phyloP scores from a whole-genome alignment of 225 moss, liverwort and hornwort species.

The Sphagnum tenellum region DNA sequence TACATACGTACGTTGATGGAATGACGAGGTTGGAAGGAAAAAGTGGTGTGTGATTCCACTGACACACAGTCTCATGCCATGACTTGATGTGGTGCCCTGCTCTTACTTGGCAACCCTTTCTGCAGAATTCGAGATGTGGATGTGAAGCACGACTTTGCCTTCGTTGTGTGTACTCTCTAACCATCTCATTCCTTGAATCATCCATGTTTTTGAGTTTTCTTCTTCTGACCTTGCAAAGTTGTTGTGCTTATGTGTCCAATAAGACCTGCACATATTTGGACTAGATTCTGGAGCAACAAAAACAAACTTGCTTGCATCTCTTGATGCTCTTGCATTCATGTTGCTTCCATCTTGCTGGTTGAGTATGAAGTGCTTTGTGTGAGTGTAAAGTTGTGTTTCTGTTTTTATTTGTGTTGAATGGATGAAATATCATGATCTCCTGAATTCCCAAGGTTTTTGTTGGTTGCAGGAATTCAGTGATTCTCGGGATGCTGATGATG shows the following conservation, averaged over 20 bases:
- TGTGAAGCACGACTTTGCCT: slow-evolving; percentile 99
- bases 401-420: not conserved
- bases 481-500: slow-evolving; percentile 86
- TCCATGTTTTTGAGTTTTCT: too few relatives aligned
- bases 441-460: slow-evolving; percentile 6
- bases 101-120: slow-evolving; percentile 91
- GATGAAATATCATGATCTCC: slow-evolving; percentile 2
- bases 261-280: not conserved
- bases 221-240: not conserved
- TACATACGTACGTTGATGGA: slow-evolving; percentile 71
- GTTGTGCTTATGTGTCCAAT: not conserved
- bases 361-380: too few relatives aligned
- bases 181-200: not conserved
- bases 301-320: too few relatives aligned
- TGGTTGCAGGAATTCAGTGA: slow-evolving; percentile 69
- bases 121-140: slow-evolving; percentile 99
- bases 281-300: too few relatives aligned
- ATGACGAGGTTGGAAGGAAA: slow-evolving; percentile 80
- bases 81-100: slow-evolving; percentile 86
- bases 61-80: slow-evolving; percentile 86
- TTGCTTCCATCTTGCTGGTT: too few relatives aligned
- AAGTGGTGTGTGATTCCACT: slow-evolving; percentile 78
- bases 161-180: slow-evolving; percentile 66
- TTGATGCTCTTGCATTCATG: too few relatives aligned
- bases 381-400: too few relatives aligned